phyloP scores from a whole-genome alignment of 2,329 filamentous ascomycete species.

The Fusarium sp. region DNA sequence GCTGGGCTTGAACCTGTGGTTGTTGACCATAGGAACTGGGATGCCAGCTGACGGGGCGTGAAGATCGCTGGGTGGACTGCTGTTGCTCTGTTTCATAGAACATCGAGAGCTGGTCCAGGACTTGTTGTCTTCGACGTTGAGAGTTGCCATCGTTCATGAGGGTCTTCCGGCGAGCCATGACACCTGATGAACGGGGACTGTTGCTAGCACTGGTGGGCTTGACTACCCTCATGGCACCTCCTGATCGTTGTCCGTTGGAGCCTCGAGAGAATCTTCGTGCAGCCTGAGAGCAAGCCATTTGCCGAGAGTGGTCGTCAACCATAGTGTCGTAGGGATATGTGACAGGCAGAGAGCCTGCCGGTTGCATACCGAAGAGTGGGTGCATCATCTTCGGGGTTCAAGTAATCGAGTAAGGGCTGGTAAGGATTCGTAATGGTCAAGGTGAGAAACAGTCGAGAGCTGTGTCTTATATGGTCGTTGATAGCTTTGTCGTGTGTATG shows the following conservation, averaged over 20 bases:
- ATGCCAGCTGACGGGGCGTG: constrained; percentile 81
- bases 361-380: constrained; percentile 39
- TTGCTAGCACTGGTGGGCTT: constrained; percentile 77
- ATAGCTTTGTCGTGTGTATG: constrained; percentile 6
- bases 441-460: not conserved
- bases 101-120: constrained; percentile 54
- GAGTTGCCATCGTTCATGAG: constrained; percentile 62
- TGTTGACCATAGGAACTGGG: constrained; percentile 65
- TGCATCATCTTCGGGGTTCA: constrained; percentile 46
- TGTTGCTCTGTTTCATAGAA: constrained; percentile 38
- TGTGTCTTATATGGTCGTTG: not conserved
- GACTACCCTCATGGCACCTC: constrained; percentile 66
- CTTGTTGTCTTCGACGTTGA: constrained; percentile 59
- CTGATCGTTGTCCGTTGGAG: constrained; percentile 61
- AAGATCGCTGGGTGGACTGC: constrained; percentile 46
- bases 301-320: constrained; percentile 63
- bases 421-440: not conserved
- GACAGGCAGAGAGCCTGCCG: constrained; percentile 40
- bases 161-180: constrained; percentile 65
- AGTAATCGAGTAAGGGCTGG: not conserved
- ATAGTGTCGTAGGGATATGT: constrained; percentile 52
- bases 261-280: constrained; percentile 60
- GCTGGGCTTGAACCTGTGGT: constrained; percentile 52
- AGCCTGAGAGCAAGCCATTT: constrained; percentile 60
- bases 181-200: constrained; percentile 68